Conservation (phyloP, 2,329 filamentous ascomycete species). For the Endoconidiophora polonica region DNA sequence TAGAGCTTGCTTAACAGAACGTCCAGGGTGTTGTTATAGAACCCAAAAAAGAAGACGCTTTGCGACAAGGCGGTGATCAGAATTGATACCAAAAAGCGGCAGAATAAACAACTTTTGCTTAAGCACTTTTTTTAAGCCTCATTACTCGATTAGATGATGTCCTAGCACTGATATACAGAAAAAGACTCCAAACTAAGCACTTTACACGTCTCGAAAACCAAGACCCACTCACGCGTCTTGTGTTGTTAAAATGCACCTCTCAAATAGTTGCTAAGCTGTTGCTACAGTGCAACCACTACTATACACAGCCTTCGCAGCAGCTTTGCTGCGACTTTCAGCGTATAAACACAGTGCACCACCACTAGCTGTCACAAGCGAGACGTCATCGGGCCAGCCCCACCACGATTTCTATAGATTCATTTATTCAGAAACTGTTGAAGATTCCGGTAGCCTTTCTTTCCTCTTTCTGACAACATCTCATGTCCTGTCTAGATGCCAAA, state of each 20-base stretch:
- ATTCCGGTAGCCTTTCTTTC: neutral
- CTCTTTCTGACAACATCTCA: neutral
- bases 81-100: too few species aligned
- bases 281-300: neutral
- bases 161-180: neutral
- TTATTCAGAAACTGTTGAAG: too few species aligned
- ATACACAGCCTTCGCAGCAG: too few species aligned
- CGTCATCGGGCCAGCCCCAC: neutral
- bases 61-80: too few species aligned
- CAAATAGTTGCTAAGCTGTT: slow-evolving; percentile 7
- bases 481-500: neutral
- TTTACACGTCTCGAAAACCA: neutral
- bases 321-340: neutral
- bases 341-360: neutral
- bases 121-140: too few species aligned
- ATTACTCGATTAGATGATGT: too few species aligned
- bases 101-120: too few species aligned
- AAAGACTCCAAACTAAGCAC: neutral
- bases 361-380: neutral
- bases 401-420: too few species aligned
- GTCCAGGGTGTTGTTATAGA: too few species aligned
- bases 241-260: slow-evolving; percentile 9
- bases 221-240: slow-evolving; percentile 1
- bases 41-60: too few species aligned
- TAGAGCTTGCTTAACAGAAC: too few species aligned